These are phyloP conservation scores for Xylaria hypoxylon DNA, from an alignment of 2,329 filamentous ascomycete species.

Conservation along the genomic window DNA sequence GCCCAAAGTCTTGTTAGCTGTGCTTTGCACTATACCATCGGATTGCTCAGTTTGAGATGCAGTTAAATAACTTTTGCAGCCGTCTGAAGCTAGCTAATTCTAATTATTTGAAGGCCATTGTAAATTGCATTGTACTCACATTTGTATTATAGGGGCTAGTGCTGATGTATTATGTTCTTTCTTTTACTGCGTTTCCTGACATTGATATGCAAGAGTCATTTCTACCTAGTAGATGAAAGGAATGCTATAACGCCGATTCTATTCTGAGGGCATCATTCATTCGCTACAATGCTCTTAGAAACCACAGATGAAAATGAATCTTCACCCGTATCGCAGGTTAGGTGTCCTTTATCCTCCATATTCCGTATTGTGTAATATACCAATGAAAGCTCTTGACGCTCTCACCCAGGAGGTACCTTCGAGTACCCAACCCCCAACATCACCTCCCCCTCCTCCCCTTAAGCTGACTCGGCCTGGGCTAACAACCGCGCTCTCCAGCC, in stretches of 20 bases:
- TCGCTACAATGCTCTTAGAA: constrained; percentile 10
- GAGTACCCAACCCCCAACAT: not conserved
- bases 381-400: constrained; percentile 7
- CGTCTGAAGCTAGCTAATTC: not conserved
- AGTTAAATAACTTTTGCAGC: not conserved
- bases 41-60: not conserved
- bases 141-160: not conserved
- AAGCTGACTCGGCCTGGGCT: constrained; percentile 67
- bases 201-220: constrained; percentile 7
- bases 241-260: constrained; percentile 22
- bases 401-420: constrained; percentile 5
- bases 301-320: constrained; percentile 26
- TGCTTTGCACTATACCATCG: not conserved
- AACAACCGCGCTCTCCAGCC: constrained; percentile 83
- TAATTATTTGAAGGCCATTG: not conserved
- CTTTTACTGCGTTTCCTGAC: constrained; percentile 12
- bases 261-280: constrained; percentile 8
- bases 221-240: constrained; percentile 17
- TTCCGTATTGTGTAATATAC: constrained; percentile 18
- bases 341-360: constrained; percentile 27
- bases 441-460: not conserved
- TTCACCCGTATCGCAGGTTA: constrained; percentile 19
- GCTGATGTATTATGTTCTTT: constrained; percentile 4
- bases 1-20: not conserved
- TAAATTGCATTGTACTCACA: not conserved